Conservation (phyloP, 768 basidiomycete genomes). For the Cytidiella melzeri region DNA sequence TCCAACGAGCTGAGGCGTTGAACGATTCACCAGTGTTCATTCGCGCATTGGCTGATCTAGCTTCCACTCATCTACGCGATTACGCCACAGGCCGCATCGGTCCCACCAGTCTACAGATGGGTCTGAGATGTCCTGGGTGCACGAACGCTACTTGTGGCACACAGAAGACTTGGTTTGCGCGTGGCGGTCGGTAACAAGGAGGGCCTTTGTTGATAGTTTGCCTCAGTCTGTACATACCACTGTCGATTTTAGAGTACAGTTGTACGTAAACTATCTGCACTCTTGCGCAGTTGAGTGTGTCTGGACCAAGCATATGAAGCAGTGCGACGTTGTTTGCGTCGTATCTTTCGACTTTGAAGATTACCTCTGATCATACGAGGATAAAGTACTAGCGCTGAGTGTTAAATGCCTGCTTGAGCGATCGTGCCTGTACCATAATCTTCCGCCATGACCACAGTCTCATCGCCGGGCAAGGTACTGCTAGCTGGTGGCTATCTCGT, state of each 20-base stretch:
- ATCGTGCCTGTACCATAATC: too few relatives aligned
- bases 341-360: too few relatives aligned
- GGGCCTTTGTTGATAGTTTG: too few relatives aligned
- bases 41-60: constrained; percentile 89
- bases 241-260: too few relatives aligned
- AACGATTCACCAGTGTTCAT: constrained; percentile 97
- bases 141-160: constrained; percentile 81
- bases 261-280: too few relatives aligned
- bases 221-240: too few relatives aligned
- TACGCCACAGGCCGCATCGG: constrained; percentile 48
- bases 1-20: constrained; percentile 82
- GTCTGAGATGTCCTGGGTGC: constrained; percentile 91
- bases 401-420: too few relatives aligned
- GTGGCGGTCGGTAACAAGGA: constrained; percentile 45
- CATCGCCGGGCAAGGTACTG: constrained; percentile 92
- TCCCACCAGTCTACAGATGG: constrained; percentile 72
- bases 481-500: constrained; percentile 96
- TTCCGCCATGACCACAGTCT: constrained; percentile 69
- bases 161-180: constrained; percentile 86
- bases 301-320: too few relatives aligned
- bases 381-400: too few relatives aligned
- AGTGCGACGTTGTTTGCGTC: too few relatives aligned
- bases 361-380: too few relatives aligned
- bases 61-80: constrained; percentile 68
- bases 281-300: too few relatives aligned